These are phyloP conservation scores for Pulveroboletus sp. DNA, from an alignment of 768 basidiomycete genomes.

Conservation along the genomic window DNA sequence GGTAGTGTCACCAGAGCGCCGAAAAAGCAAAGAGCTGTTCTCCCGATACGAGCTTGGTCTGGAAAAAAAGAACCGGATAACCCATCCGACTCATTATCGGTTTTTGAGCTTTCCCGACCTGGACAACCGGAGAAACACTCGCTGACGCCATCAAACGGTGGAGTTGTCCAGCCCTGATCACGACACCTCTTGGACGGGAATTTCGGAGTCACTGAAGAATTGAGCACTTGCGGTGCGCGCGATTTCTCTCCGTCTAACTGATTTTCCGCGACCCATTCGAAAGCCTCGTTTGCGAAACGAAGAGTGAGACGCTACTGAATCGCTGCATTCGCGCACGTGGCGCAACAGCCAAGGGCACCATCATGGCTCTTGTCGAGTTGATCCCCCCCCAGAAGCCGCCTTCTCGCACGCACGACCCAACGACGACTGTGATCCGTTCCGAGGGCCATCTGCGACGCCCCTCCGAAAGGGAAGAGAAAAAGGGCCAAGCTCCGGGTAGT, in stretches of 20 bases:
- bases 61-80: neutral
- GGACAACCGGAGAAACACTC: neutral
- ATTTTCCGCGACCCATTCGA: neutral
- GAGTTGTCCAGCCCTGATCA: neutral
- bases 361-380: neutral
- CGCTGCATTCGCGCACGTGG: neutral
- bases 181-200: neutral
- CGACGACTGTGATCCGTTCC: slow-evolving; percentile 1
- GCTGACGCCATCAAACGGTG: neutral
- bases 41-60: neutral
- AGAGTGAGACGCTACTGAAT: neutral
- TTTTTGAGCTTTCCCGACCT: neutral
- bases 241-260: neutral
- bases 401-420: neutral
- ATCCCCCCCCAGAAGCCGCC: neutral
- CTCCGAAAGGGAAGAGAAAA: neutral
- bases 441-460: slow-evolving; percentile 1
- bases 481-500: neutral
- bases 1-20: neutral
- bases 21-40: neutral
- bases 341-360: neutral
- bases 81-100: neutral
- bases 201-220: neutral
- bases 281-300: neutral
- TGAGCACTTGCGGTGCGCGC: neutral